phyloP scores from a whole-genome alignment of 805 yeast species.

The Torulaspora microellipsoides region DNA sequence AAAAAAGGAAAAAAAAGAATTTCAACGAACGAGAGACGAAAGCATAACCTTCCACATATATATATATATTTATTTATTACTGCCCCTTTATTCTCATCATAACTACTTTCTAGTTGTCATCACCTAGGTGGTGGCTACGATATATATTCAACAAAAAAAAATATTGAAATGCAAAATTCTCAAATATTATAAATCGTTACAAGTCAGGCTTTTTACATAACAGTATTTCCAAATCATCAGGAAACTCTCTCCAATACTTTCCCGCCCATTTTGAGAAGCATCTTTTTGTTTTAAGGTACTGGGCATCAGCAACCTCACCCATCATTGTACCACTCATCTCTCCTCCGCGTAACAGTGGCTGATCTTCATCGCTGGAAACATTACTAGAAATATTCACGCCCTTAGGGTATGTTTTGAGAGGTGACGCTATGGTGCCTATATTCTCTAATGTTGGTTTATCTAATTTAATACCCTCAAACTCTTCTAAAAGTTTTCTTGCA shows the following conservation, averaged over 20 bases:
- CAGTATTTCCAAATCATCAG: constrained; percentile 34
- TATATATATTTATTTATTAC: constrained; percentile 14
- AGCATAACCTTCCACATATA: constrained; percentile 14
- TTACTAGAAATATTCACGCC: neutral
- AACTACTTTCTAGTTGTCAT: neutral
- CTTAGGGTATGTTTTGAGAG: constrained; percentile 7
- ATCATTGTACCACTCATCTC: constrained; percentile 3
- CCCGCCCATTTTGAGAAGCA: constrained; percentile 28
- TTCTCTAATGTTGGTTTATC: constrained; percentile 2
- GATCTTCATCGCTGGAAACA: neutral
- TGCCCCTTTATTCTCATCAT: constrained; percentile 5
- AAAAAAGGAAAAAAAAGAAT: constrained; percentile 1
- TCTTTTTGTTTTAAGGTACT: constrained; percentile 13
- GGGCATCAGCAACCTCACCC: constrained; percentile 6
- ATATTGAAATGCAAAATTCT: neutral
- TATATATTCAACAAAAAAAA: constrained; percentile 13
- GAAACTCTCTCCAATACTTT: constrained; percentile 31
- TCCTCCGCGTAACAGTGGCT: constrained; percentile 1
- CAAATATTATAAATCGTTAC: constrained; percentile 1
- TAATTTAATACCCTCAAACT: constrained; percentile 15
- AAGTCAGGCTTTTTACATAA: constrained; percentile 16
- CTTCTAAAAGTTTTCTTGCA: constrained; percentile 23
- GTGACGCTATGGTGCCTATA: constrained; percentile 9
- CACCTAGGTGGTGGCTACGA: constrained; percentile 2
- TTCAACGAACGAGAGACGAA: constrained; percentile 15